Percentiles rank a stretch among this genome's conserved stretches.
These are phyloP conservation scores for Apiospora rasikravindrae DNA, from an alignment of 2,329 filamentous ascomycete genomes.

Conservation along the genomic window DNA sequence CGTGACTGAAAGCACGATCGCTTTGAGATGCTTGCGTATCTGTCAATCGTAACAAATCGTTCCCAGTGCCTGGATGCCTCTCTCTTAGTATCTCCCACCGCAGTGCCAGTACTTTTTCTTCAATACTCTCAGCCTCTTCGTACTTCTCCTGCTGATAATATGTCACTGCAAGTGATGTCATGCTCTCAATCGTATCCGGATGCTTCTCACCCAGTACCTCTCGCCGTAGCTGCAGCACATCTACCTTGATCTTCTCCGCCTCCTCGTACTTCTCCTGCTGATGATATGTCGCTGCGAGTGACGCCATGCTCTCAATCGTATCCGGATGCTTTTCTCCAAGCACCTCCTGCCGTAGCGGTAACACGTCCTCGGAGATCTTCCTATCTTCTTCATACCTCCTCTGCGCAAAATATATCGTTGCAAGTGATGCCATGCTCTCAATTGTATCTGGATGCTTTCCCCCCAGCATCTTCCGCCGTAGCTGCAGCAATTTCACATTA, in stretches of 20 bases:
- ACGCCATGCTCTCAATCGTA: constrained; percentile 29
- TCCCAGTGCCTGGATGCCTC: too few relatives aligned
- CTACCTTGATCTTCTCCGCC: constrained; percentile 18
- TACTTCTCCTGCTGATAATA: too few relatives aligned
- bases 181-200: constrained; percentile 14
- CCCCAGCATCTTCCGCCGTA: background rate
- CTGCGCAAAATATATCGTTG: background rate
- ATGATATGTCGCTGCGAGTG: constrained; percentile 29
- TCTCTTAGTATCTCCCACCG: too few relatives aligned
- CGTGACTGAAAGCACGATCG: too few relatives aligned
- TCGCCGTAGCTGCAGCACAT: constrained; percentile 19
- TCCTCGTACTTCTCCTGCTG: constrained; percentile 19
- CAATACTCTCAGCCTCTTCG: too few relatives aligned
- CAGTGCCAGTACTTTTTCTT: too few relatives aligned
- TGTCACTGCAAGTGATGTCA: too few relatives aligned
- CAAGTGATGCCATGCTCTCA: background rate
- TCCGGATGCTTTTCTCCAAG: background rate
- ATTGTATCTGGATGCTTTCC: background rate
- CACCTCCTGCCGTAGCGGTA: background rate
- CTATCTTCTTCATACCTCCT: background rate
- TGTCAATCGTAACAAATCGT: too few relatives aligned
- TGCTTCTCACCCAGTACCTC: constrained; percentile 8
- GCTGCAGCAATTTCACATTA: background rate
- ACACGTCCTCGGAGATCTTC: background rate
- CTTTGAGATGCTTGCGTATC: too few relatives aligned